Evolutionary conservation across 108 stramenopile genomes (phyloP).

Genomic region (Cyclotella atomus): DNA sequence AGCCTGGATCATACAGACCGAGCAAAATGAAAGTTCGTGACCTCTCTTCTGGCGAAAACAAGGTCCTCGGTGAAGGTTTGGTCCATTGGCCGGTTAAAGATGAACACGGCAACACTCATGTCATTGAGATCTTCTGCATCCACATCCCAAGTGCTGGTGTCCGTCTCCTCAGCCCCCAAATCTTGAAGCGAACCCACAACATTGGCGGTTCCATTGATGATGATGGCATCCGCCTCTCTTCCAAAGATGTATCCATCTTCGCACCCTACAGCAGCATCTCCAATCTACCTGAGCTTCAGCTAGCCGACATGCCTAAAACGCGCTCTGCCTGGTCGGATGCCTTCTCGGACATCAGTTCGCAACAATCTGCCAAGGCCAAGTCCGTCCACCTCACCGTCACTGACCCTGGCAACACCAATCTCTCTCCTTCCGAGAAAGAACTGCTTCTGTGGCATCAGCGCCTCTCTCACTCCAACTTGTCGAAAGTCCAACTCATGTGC

Average conservation of each 20-base stretch:
- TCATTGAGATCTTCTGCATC: conserved; percentile 7
- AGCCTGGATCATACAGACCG: conserved; percentile 9
- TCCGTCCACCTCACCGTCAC: too few species aligned
- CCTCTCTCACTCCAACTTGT: conserved; percentile 27
- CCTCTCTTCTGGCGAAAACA: conserved; percentile 8
- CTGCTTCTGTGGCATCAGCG: conserved; percentile 44
- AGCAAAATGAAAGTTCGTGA: conserved; percentile 16
- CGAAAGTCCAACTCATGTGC: not conserved
- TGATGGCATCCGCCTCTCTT: too few species aligned
- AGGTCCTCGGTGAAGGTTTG: conserved; percentile 32
- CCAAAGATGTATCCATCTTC: not conserved
- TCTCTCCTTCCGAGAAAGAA: conserved; percentile 48
- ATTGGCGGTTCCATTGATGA: too few species aligned
- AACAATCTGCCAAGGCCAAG: too few species aligned
- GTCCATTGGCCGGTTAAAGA: conserved; percentile 13
- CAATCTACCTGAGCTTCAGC: too few species aligned
- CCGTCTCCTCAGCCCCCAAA: conserved; percentile 27
- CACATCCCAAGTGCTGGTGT: conserved; percentile 16
- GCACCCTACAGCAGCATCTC: too few species aligned
- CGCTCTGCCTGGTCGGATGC: too few species aligned
- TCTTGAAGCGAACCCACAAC: not conserved
- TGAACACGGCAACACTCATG: not conserved
- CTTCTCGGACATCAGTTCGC: not conserved
- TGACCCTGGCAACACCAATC: conserved; percentile 47
- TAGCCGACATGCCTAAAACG: too few species aligned